Evolutionary conservation across 2,329 filamentous ascomycete genomes (phyloP), one percentile per base, ranked within the genome.

Genomic region (Sporothrix euskadiensis): DNA sequence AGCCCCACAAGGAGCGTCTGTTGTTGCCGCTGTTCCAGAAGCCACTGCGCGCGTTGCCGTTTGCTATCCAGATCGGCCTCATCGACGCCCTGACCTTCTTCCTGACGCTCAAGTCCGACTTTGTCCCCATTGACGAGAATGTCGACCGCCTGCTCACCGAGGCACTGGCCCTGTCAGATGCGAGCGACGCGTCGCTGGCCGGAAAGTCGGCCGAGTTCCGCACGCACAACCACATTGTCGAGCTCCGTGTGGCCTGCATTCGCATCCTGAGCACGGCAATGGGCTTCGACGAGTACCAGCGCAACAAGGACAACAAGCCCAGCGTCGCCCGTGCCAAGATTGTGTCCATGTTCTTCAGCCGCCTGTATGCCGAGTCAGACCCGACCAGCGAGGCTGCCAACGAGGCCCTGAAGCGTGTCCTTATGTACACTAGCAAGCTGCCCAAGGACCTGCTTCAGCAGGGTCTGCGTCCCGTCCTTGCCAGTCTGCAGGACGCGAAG

Each of bases 51-150:
- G 97, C 96, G 0, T 84, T 99, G 75, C 96, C 96, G 0, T 99
- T 99, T 79, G 88, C 93, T 5, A 95, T 94, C 2, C 97, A 99
- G 83, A 99, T 99, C 77, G 97, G 96, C 4, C 98, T 97, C 79
- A 98, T 99, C 77, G 97, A 99, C 80, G 96, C 96, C 0, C 94
- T 99, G 79, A 97, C 94, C 0, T 99, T 97, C 81, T 97, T 97
- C 79, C 88, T 99, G 84, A 91, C 91, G 73, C 86, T 99, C 68
- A 95, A 97, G 80, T 90, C 91, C 68, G 92, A 96, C 76, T 95
- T 98, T 78, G 90, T 99, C 35, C 89, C 91, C 8, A 97, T 98
- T 80, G 96, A 98, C 77, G 95, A 98, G 69, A 90, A 94, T 76
- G 86, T 98, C 35, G 97, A 96, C 77, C 89, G 96, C 61, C 85